Base-by-base conservation (phyloP, 306 rosid genomes). In the Cucumis cinereus region DNA sequence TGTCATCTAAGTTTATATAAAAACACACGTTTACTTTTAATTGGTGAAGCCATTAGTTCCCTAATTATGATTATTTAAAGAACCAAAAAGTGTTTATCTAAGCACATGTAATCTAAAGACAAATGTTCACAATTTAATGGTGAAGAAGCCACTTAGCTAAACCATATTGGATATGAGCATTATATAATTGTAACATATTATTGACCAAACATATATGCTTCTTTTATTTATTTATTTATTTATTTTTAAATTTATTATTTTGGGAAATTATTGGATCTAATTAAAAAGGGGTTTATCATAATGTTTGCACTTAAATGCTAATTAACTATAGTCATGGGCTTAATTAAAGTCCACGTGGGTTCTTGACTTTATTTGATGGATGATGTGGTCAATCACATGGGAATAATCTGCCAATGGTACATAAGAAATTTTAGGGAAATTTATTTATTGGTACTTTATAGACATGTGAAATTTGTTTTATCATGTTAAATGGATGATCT, bases 311-410 rank as follows among this genome's bases (percentile, higher is more conserved):
- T 70, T 7, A 50, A 70, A 6, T 45, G 58, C 58, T 70, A 70
- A 16, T 70, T 70, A 70, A 70, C 16, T 16, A 35, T 17, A 33
- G 24, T 16, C 20, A 63, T 35, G 23, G 16, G 1, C 70, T 16
- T 63, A 63, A 35, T 63, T 26, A 70, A 70, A 47, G 23, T 70
- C 40, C 58, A 70, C 58, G 75, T 70, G 75, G 75, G 23, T 47
- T 70, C 75, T 70, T 70, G 57, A 70, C 58, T 70, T 70, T 47
- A 70, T 24, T 22, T 47, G 40, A 70, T 70, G 56, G 4, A 47
- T 28, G 40, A 49, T 47, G 75, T 26, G 75, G 58, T 28, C 9
- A 9, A 16, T 47, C 40, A 43, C 75, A 70, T 70, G 75, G 75
- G 58, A 70, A 70, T 45, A 70, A 45, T 16, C 4, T 24, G 17